A percentile compares a stretch with the other conserved stretches of the same genome.
Conservation (phyloP, 2,329 filamentous ascomycete genomes). For the Colletotrichum plurivorum region DNA sequence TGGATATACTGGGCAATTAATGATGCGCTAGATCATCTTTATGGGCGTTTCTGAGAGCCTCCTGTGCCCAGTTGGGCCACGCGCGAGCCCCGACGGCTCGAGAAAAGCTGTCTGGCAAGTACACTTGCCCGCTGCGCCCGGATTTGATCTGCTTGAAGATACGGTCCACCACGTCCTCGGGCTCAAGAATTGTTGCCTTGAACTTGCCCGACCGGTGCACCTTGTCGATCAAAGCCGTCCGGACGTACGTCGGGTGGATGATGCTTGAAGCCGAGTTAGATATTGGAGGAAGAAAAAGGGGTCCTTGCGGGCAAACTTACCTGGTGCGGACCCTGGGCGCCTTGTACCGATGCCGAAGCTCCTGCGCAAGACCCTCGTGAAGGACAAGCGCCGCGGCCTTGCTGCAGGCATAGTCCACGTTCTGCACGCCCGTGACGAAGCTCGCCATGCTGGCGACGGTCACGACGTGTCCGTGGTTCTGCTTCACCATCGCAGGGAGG, state of each 20-base stretch:
- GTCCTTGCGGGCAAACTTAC: not conserved
- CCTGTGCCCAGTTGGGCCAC: slow-evolving; percentile 19
- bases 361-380: slow-evolving; percentile 62
- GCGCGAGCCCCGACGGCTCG: not conserved
- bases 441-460: slow-evolving; percentile 66
- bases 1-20: too few species aligned
- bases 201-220: slow-evolving; percentile 13
- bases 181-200: slow-evolving; percentile 26
- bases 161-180: slow-evolving; percentile 21
- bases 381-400: slow-evolving; percentile 67
- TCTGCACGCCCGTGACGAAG: slow-evolving; percentile 60
- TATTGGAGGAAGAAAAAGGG: too few species aligned
- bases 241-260: slow-evolving; percentile 22
- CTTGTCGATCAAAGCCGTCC: slow-evolving; percentile 27
- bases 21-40: not conserved
- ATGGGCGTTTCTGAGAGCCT: slow-evolving; percentile 12
- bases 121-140: slow-evolving; percentile 31
- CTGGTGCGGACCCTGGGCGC: slow-evolving; percentile 55
- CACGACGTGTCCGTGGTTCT: slow-evolving; percentile 67
- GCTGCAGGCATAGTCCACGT: slow-evolving; percentile 65
- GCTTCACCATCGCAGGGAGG: slow-evolving; percentile 60
- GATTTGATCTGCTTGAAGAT: slow-evolving; percentile 31
- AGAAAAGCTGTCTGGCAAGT: slow-evolving; percentile 7
- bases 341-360: slow-evolving; percentile 52
- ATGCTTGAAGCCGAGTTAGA: not conserved